Evolutionary conservation across 2,329 filamentous ascomycete species (phyloP), one percentile per base, ranked within the genome.

Genomic region (Didymella sp.): DNA sequence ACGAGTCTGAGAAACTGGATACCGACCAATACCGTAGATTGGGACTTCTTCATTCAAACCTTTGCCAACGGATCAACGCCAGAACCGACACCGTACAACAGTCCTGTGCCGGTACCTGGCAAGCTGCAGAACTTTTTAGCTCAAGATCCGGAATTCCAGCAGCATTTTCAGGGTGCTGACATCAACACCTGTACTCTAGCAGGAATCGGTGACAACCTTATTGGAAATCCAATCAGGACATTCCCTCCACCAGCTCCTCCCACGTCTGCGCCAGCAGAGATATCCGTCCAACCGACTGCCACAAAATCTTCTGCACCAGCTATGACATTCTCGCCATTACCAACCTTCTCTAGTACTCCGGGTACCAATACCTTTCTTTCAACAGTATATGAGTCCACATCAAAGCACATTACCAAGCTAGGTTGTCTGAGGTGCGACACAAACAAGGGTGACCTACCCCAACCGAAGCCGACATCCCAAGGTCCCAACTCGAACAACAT

Each of bases 141-240:
- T 31, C 54, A 61, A 2, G 56, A 70, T 31, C 52, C 62, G 3
- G 58, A 60, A 7, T 59, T 73, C 11, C 40, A 56, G 9, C 48
- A 41, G 3, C 51, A 66, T 7, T 75, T 68, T 41, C 56, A 53
- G n/a, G 68, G 69, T 4, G 63, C 66, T 6, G 61, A 75, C 54
- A 69, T 74, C 17, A 65, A 66, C 17, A 72, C 70, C 1, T 75
- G 73, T 58, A 71, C 54, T 15, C 24, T 51, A 19, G 38, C 46
- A 41, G 27, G 33, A 1, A 41, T 27, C 4, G 27, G 33, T 8
- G 52, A 41, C 12, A 21, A 44, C 3, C n/a, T 52, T 19, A n/a
- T 45, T 21, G 41, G 47, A n/a, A 15, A 37, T 6, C 54, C 58
- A n/a, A 42, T 27, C 21, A 56, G 41, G 17, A 45, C 49, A 4